phyloP scores from a whole-genome alignment of 1,284 basidiomycete genomes.

The Naganishia albida region DNA sequence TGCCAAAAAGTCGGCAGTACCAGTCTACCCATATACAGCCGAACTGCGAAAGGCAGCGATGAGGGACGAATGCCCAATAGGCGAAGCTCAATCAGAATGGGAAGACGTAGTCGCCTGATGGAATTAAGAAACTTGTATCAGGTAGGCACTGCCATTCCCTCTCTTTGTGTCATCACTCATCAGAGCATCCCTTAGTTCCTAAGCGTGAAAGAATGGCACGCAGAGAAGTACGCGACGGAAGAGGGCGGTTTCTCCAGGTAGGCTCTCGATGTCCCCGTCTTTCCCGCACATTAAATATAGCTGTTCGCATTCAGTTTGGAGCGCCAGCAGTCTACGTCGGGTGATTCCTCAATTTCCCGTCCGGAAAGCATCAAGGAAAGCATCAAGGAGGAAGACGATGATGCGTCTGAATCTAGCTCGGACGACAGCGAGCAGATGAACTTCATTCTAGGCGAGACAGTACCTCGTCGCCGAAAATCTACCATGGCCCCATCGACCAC shows the following conservation, averaged over 20 bases:
- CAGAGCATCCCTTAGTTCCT: constrained; percentile 42
- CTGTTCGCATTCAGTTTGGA: neutral
- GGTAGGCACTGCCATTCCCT: constrained; percentile 56
- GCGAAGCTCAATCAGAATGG: constrained; percentile 74
- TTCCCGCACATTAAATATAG: neutral
- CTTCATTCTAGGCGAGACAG: constrained; percentile 14
- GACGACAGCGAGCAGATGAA: constrained; percentile 27
- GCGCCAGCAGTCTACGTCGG: neutral
- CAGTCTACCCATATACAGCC: constrained; percentile 73
- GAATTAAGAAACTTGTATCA: constrained; percentile 87
- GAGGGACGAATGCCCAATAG: constrained; percentile 60
- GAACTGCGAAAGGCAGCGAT: constrained; percentile 67
- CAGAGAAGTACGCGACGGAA: constrained; percentile 20
- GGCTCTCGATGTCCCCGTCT: constrained; percentile 36
- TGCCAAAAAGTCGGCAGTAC: constrained; percentile 90
- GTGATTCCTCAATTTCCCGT: constrained; percentile 12
- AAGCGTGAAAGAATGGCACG: constrained; percentile 79
- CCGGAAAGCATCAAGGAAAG: constrained; percentile 12
- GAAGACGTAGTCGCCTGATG: constrained; percentile 68
- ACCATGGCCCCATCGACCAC: neutral
- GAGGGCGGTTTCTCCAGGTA: constrained; percentile 34
- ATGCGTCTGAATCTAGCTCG: constrained; percentile 16
- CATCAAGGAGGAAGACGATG: constrained; percentile 9
- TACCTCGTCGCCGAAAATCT: constrained; percentile 6
- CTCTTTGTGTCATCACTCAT: neutral